Percentiles rank a stretch among this genome's conserved stretches.
phyloP scores from a whole-genome alignment of 306 rosid genomes.

The Inga laurina region DNA sequence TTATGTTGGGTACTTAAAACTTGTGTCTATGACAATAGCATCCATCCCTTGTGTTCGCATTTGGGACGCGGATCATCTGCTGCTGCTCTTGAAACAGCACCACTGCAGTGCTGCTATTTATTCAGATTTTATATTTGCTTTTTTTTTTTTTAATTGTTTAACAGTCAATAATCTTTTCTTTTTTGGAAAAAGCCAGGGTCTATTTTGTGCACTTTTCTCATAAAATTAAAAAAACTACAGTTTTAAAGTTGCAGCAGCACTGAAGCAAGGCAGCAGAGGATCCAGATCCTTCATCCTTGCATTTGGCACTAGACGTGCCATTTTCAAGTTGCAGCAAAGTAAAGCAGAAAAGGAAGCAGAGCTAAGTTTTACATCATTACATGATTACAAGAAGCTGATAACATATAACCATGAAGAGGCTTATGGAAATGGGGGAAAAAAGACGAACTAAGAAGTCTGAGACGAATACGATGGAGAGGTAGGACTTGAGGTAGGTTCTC shows the following conservation, averaged over 20 bases:
- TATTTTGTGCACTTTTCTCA: neutral
- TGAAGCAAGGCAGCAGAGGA: neutral
- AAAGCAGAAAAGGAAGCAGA: neutral
- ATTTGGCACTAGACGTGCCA: neutral
- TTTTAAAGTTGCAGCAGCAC: neutral
- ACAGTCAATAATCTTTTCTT: too few species aligned
- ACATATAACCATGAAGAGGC: neutral
- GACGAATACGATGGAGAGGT: conserved; percentile 41
- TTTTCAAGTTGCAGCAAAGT: neutral
- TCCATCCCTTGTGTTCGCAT: neutral
- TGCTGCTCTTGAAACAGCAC: neutral
- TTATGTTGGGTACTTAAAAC: neutral
- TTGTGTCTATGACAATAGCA: neutral
- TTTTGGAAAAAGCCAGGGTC: neutral
- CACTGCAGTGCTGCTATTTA: neutral
- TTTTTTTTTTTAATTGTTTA: neutral
- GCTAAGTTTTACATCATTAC: conserved; percentile 5
- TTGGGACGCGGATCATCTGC: neutral
- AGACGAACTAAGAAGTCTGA: conserved; percentile 16
- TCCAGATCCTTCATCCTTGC: neutral
- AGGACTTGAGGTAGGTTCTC: conserved; percentile 69
- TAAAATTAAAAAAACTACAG: neutral
- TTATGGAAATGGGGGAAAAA: neutral
- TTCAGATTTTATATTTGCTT: neutral
- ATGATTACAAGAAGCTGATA: neutral